phyloP scores from a whole-genome alignment of 2,329 filamentous ascomycete genomes.

The Talaromyces sp. region DNA sequence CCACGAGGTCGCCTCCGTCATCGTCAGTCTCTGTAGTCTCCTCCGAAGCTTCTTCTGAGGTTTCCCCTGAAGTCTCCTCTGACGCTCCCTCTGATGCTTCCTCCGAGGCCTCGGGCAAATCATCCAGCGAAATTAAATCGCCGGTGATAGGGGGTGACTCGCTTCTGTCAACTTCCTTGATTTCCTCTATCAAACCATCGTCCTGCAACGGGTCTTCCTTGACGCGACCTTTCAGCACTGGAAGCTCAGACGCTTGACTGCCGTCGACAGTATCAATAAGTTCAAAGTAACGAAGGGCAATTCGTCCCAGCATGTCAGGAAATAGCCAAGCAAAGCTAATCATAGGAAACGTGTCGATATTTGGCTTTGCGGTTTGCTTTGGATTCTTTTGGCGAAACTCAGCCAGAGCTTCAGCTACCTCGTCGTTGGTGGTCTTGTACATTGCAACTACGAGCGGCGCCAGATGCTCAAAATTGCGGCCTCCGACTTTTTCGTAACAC shows the following conservation, averaged over 20 bases:
- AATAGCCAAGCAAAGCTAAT: constrained; percentile 97
- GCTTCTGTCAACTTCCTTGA: background rate
- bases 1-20: constrained; percentile 14
- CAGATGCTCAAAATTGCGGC: constrained; percentile 54
- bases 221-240: background rate
- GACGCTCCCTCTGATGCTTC: background rate
- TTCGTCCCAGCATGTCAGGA: constrained; percentile 61
- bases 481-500: constrained; percentile 62
- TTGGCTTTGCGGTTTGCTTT: constrained; percentile 13
- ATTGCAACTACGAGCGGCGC: constrained; percentile 77
- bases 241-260: background rate
- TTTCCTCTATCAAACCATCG: background rate
- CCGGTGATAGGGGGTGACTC: background rate
- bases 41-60: background rate
- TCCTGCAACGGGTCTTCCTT: background rate
- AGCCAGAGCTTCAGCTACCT: constrained; percentile 57
- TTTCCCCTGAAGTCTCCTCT: background rate
- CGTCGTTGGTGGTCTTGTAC: constrained; percentile 74
- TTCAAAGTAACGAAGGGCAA: constrained; percentile 51
- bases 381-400: constrained; percentile 37
- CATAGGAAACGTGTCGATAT: constrained; percentile 58
- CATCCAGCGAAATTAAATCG: background rate
- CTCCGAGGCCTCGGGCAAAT: background rate
- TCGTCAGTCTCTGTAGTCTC: background rate
- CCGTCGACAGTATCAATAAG: background rate